A percentile compares a stretch with the other conserved stretches of the same genome.
These are phyloP conservation scores for Trichosporon ovoides DNA, from an alignment of 1,284 basidiomycete genomes.

Conservation along the genomic window DNA sequence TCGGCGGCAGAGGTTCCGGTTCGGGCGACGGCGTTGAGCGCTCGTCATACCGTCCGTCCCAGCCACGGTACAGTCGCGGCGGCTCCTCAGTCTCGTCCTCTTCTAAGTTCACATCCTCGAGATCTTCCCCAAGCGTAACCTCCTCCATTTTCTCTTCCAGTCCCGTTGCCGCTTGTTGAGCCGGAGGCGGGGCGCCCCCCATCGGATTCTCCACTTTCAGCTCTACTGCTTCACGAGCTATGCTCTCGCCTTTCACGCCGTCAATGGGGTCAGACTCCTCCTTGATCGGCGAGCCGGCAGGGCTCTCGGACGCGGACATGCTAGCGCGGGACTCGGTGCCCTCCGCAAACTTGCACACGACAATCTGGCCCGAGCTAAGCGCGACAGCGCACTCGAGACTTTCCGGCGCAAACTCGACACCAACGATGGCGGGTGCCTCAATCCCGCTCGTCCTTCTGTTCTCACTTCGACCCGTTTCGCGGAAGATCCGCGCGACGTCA, in stretches of 20 bases:
- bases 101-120: slow-evolving; percentile 18
- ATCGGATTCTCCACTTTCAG: too few species aligned
- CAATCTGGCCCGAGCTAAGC: slow-evolving; percentile 61
- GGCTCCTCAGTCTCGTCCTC: slow-evolving; percentile 11
- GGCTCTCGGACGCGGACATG: neutral
- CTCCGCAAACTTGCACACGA: slow-evolving; percentile 58
- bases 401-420: slow-evolving; percentile 59
- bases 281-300: neutral
- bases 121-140: slow-evolving; percentile 24
- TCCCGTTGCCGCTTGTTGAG: too few species aligned
- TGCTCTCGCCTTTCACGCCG: too few species aligned
- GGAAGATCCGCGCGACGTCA: slow-evolving; percentile 54
- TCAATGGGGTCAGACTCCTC: neutral
- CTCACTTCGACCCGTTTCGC: slow-evolving; percentile 20
- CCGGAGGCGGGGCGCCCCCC: too few species aligned
- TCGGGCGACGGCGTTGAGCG: neutral
- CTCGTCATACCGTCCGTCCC: neutral
- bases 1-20: neutral
- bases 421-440: slow-evolving; percentile 52
- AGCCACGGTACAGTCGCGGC: slow-evolving; percentile 3
- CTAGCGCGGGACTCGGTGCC: slow-evolving; percentile 23
- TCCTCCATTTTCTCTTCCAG: neutral
- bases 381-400: slow-evolving; percentile 63
- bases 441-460: neutral
- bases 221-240: too few species aligned